Evolutionary conservation across 169 alveolate species (phyloP).

Genomic region (Plasmodium coatneyi): DNA sequence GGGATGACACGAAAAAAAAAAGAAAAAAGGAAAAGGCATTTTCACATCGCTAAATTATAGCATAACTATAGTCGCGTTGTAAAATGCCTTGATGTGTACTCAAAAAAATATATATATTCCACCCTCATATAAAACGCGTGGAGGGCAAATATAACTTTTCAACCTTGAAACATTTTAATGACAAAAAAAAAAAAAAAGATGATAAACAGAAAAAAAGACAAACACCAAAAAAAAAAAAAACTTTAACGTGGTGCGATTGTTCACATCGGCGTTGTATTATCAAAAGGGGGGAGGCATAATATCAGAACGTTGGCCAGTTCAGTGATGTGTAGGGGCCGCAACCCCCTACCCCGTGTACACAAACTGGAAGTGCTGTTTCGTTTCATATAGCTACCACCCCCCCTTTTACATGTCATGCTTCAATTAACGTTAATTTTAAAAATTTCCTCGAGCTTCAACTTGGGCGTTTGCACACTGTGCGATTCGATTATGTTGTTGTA

Average conservation of each 20-base stretch:
- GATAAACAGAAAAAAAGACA: neutral
- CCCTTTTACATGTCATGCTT: neutral
- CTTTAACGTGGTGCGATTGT: neutral
- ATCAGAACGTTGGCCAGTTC: neutral
- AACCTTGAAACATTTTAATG: neutral
- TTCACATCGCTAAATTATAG: neutral
- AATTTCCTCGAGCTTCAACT: slow-evolving; percentile 53
- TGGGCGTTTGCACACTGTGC: slow-evolving; percentile 57
- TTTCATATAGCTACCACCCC: neutral
- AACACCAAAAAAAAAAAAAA: too few species aligned
- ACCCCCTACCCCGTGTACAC: neutral
- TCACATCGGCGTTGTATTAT: neutral
- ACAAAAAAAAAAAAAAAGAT: neutral
- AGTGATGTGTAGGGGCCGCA: neutral
- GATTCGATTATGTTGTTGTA: slow-evolving; percentile 61
- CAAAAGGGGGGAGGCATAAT: neutral
- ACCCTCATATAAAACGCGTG: neutral
- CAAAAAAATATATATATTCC: neutral
- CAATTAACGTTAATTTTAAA: slow-evolving; percentile 61
- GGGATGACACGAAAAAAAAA: neutral
- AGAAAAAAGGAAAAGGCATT: neutral
- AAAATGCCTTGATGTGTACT: neutral
- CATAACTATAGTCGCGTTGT: neutral
- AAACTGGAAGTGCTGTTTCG: neutral
- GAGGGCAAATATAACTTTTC: neutral